Evolutionary conservation across 108 stramenopile genomes (phyloP), one percentile per base, ranked within the genome.

Genomic region (Bacterosira constricta): DNA sequence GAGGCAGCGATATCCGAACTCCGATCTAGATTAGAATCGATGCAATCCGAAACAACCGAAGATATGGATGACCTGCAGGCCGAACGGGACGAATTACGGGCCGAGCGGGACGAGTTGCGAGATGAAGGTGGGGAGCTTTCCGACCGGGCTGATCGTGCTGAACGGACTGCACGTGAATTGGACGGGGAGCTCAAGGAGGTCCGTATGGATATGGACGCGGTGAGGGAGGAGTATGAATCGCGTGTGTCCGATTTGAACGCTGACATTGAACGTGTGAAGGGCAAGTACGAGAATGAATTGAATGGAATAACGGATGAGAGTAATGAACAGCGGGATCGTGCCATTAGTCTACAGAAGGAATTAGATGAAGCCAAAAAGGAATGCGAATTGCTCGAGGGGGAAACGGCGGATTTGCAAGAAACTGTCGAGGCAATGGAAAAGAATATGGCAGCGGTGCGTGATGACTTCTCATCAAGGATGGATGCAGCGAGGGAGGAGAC

Each of bases 351-450:
- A 11, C 56, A 71, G 44, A 60, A 50, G 30, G 59, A 79, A 35
- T 46, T 79, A 25, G 58, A 71, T 13, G 65, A 71, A 27, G 58
- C 65, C 15, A 66, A 71, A 36, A 71, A 62, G 31, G 58, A 79
- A 10, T 34, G 71, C 12, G 70, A 79, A 30, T 42, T 34, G 25
- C 42, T 79, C 32, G 77, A 79, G 55, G 77, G 41, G 13, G 77
- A 79, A 8, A 59, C 38, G 17, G 49, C 65, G 10, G 77, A 79
- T 44, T 60, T 79, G 63, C 69, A 71, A 66, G 77, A 79, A 58
- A 71, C 69, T 17, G 36, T 79, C 41, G 77, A 79, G 44, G 70
- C 59, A 18, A 79, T 79, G 77, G 70, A 79, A 29, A 79, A 79
- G 59, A 79, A 79, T 45, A 79, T 79, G 77, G 25, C 51, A 3